A percentile compares a stretch with the other conserved stretches of the same genome.
These are phyloP conservation scores for Aspergillus sp. DNA, from an alignment of 2,329 filamentous ascomycete genomes.

Conservation along the genomic window DNA sequence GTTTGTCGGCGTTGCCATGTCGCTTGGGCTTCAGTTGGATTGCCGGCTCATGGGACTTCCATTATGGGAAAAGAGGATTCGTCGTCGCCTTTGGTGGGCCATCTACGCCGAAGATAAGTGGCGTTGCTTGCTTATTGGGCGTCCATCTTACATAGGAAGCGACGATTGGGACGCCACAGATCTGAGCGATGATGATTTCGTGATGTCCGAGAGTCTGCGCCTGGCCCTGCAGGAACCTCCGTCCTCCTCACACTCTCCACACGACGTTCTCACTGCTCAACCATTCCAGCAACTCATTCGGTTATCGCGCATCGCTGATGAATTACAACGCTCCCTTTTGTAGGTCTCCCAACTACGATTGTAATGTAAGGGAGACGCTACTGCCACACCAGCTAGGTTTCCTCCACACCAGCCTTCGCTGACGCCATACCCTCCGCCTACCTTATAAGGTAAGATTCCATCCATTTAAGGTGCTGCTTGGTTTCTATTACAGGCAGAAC, in stretches of 20 bases:
- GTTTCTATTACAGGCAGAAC: too few species aligned
- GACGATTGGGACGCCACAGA: slow-evolving; percentile 40
- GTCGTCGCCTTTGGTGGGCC: slow-evolving; percentile 44
- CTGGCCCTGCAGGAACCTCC: background rate
- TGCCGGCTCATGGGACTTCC: slow-evolving; percentile 42
- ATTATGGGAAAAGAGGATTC: slow-evolving; percentile 40
- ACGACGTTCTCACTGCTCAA: background rate
- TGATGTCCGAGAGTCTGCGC: background rate
- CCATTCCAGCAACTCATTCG: slow-evolving; percentile 1
- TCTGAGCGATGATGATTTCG: slow-evolving; percentile 32
- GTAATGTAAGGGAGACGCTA: too few species aligned
- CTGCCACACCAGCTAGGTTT: too few species aligned
- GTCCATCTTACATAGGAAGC: slow-evolving; percentile 37
- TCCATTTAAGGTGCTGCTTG: too few species aligned
- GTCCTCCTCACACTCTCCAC: background rate
- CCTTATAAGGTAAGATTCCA: too few species aligned
- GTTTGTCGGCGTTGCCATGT: slow-evolving; percentile 36
- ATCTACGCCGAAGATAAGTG: slow-evolving; percentile 45
- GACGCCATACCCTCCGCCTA: too few species aligned
- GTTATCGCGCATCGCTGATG: slow-evolving; percentile 33
- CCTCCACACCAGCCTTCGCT: too few species aligned
- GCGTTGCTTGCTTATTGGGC: slow-evolving; percentile 37
- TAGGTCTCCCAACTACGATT: slow-evolving; percentile 16
- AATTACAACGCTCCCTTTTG: slow-evolving; percentile 37
- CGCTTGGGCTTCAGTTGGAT: slow-evolving; percentile 41